Evolutionary conservation across 257 asterid species (phyloP).

Genomic region (Rhazya stricta): DNA sequence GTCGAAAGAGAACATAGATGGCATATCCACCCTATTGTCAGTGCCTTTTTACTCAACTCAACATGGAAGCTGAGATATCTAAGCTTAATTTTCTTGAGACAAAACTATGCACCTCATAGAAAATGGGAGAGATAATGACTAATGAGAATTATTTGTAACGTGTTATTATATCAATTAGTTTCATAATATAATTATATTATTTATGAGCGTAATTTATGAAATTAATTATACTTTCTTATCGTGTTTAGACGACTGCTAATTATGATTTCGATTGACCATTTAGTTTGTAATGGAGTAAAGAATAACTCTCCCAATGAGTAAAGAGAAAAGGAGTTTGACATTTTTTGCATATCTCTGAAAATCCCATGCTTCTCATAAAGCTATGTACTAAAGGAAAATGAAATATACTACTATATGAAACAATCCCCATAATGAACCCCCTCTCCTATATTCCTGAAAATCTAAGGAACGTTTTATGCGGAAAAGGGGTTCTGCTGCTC

Average conservation of each 20-base stretch:
- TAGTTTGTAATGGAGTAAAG: no score
- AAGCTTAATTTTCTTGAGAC: constrained; percentile 11
- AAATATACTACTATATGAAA: constrained; percentile 38
- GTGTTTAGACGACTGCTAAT: no score
- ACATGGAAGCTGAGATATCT: background rate
- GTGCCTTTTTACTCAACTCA: constrained; percentile 8
- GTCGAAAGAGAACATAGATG: constrained; percentile 36
- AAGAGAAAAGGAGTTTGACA: background rate
- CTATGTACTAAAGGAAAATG: background rate
- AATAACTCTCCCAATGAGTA: no score
- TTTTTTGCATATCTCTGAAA: background rate
- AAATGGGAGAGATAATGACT: background rate
- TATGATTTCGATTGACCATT: no score
- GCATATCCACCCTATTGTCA: constrained; percentile 25
- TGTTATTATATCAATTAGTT: no score
- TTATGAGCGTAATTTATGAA: no score
- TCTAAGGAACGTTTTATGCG: constrained; percentile 81
- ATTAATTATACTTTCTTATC: no score
- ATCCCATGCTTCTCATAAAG: background rate
- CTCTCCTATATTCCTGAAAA: constrained; percentile 66
- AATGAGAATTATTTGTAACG: no score
- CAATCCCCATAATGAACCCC: constrained; percentile 53
- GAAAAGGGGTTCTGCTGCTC: constrained; percentile 35
- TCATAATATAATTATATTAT: no score
- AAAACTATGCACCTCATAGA: constrained; percentile 5